These are phyloP conservation scores for Epichloe gansuensis DNA, from an alignment of 2,329 filamentous ascomycete species.

Conservation along the genomic window DNA sequence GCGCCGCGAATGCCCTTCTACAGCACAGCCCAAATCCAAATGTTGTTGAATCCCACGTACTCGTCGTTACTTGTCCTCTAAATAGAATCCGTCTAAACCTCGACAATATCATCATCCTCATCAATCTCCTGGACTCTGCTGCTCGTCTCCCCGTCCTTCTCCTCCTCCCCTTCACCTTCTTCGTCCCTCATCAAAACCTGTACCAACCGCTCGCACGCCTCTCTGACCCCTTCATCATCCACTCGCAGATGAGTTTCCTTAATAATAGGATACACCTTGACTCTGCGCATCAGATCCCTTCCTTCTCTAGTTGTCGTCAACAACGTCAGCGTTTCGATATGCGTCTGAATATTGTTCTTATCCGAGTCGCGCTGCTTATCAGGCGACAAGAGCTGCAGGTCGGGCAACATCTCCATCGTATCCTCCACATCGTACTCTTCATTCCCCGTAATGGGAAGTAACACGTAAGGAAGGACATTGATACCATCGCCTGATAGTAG, in stretches of 20 bases:
- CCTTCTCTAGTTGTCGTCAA: slow-evolving; percentile 67
- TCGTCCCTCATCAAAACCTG: slow-evolving; percentile 80
- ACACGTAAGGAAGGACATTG: slow-evolving; percentile 74
- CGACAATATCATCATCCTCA: slow-evolving; percentile 41
- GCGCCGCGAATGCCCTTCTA: background rate
- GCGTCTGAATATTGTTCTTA: slow-evolving; percentile 63
- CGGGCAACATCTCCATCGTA: slow-evolving; percentile 71
- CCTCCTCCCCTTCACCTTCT: slow-evolving; percentile 28
- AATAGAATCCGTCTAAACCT: slow-evolving; percentile 29
- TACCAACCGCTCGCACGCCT: slow-evolving; percentile 79
- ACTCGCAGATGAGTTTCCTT: slow-evolving; percentile 72
- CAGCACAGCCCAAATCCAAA: background rate
- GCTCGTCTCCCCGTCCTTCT: slow-evolving; percentile 20
- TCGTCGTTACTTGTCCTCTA: background rate
- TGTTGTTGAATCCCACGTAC: background rate
- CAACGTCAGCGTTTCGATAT: slow-evolving; percentile 77
- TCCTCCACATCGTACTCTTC: slow-evolving; percentile 88
- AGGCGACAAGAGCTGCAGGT: slow-evolving; percentile 76
- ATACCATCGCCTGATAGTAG: slow-evolving; percentile 61
- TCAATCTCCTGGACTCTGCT: slow-evolving; percentile 31
- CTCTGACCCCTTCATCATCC: slow-evolving; percentile 65
- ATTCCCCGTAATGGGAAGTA: slow-evolving; percentile 75
- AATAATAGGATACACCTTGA: slow-evolving; percentile 81
- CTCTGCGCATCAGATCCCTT: slow-evolving; percentile 57
- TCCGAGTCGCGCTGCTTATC: slow-evolving; percentile 81